A percentile compares a stretch with the other conserved stretches of the same genome.
These are phyloP conservation scores for Eutrema yunnanense DNA, from an alignment of 345 rosid genomes.

Conservation along the genomic window DNA sequence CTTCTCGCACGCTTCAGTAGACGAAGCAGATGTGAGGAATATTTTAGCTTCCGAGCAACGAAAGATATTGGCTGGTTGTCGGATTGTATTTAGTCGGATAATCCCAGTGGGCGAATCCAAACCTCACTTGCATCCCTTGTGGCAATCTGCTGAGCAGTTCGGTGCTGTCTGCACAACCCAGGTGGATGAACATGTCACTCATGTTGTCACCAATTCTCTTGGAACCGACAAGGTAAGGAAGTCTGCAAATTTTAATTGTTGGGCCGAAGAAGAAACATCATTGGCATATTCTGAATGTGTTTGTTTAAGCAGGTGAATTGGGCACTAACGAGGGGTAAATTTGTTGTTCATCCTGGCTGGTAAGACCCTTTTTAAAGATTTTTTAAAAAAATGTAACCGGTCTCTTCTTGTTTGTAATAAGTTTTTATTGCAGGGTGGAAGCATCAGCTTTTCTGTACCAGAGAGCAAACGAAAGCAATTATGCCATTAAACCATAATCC, in stretches of 20 bases:
- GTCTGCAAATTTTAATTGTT: background rate
- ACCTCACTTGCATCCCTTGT: slow-evolving; percentile 89
- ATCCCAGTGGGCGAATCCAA: slow-evolving; percentile 91
- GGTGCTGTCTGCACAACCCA: slow-evolving; percentile 93
- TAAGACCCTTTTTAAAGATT: slow-evolving; percentile 31
- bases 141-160: slow-evolving; percentile 98
- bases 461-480: slow-evolving; percentile 88
- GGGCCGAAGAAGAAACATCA: background rate
- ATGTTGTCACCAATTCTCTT: slow-evolving; percentile 90
- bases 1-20: slow-evolving; percentile 63
- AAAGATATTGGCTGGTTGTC: slow-evolving; percentile 83
- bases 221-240: slow-evolving; percentile 91
- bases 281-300: slow-evolving; percentile 5
- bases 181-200: slow-evolving; percentile 87
- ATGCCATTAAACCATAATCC: slow-evolving; percentile 67
- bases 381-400: background rate
- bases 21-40: slow-evolving; percentile 84
- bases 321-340: slow-evolving; percentile 72
- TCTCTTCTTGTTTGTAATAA: slow-evolving; percentile 4
- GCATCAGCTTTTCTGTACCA: slow-evolving; percentile 95
- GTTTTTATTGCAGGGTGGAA: slow-evolving; percentile 75
- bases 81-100: slow-evolving; percentile 84
- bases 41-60: slow-evolving; percentile 82
- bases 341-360: slow-evolving; percentile 97
- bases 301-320: slow-evolving; percentile 80